These are phyloP conservation scores for Quercus alba DNA, from an alignment of 306 rosid genomes.

Conservation along the genomic window DNA sequence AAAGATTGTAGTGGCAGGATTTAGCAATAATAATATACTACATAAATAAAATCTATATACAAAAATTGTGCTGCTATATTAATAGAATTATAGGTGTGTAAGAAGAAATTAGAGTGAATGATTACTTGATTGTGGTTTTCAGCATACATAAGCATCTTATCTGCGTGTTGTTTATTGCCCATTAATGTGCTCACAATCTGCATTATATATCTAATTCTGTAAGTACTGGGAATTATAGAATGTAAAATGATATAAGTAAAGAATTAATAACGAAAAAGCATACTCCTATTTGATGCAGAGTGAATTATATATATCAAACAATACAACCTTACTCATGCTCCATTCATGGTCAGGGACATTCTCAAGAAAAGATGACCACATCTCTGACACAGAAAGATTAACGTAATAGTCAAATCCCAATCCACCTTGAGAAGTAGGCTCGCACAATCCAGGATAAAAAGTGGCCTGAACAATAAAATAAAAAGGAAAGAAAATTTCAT, in stretches of 20 bases:
- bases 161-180: slow-evolving; percentile 53
- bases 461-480: slow-evolving; percentile 61
- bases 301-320: slow-evolving; percentile 6
- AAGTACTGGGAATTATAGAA: slow-evolving; percentile 8
- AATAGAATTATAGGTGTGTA: neutral
- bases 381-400: slow-evolving; percentile 77
- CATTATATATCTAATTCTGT: slow-evolving; percentile 14
- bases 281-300: slow-evolving; percentile 4
- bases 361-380: slow-evolving; percentile 86
- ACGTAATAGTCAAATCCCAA: slow-evolving; percentile 93
- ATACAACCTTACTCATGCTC: slow-evolving; percentile 89
- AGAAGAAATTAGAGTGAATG: neutral
- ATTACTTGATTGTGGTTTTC: slow-evolving; percentile 94
- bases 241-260: slow-evolving; percentile 8
- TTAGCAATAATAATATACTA: neutral
- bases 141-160: slow-evolving; percentile 78
- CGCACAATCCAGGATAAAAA: slow-evolving; percentile 86
- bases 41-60: neutral
- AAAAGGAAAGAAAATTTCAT: slow-evolving; percentile 2
- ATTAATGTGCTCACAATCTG: slow-evolving; percentile 77
- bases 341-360: slow-evolving; percentile 76
- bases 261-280: slow-evolving; percentile 6
- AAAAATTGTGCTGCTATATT: neutral
- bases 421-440: slow-evolving; percentile 96
- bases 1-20: slow-evolving; percentile 15